Percentiles rank a stretch among this genome's conserved stretches.
Evolutionary conservation across 2,329 filamentous ascomycete genomes (phyloP).

Genomic region (Pseudocercospora musae): DNA sequence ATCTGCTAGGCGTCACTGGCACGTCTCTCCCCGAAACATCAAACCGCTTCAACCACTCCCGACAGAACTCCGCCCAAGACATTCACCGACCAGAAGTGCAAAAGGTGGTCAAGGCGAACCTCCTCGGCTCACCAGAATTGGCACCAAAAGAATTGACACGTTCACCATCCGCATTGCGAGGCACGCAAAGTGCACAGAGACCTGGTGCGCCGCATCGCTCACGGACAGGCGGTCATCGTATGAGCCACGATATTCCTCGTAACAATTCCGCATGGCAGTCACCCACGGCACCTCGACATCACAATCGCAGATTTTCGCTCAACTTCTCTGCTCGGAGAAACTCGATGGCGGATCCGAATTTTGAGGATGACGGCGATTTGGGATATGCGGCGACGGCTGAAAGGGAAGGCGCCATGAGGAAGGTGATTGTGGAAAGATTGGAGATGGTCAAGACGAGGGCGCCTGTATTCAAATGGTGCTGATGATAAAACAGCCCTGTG

Average conservation of each 20-base stretch:
- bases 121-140: constrained; percentile 14
- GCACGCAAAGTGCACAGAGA: constrained; percentile 15
- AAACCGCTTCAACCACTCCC: constrained; percentile 49
- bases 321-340: constrained; percentile 19
- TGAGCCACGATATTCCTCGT: constrained; percentile 26
- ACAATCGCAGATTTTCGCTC: constrained; percentile 46
- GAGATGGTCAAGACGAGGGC: constrained; percentile 95
- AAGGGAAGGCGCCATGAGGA: constrained; percentile 84
- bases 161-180: constrained; percentile 4
- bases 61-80: constrained; percentile 45
- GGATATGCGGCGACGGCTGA: constrained; percentile 92
- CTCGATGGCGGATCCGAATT: constrained; percentile 6
- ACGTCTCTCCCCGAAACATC: constrained; percentile 34
- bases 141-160: constrained; percentile 21
- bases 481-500: background rate
- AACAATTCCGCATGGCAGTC: constrained; percentile 22
- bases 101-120: constrained; percentile 25
- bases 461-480: constrained; percentile 98
- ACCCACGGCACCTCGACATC: constrained; percentile 5
- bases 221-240: constrained; percentile 29
- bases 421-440: constrained; percentile 93
- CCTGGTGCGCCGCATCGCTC: constrained; percentile 23
- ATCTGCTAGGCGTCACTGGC: constrained; percentile 64
- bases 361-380: constrained; percentile 81
- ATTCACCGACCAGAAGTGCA: constrained; percentile 25